Evolutionary conservation across 495 filamentous ascomycete species (phyloP).

Genomic region (Thozetella sp.): DNA sequence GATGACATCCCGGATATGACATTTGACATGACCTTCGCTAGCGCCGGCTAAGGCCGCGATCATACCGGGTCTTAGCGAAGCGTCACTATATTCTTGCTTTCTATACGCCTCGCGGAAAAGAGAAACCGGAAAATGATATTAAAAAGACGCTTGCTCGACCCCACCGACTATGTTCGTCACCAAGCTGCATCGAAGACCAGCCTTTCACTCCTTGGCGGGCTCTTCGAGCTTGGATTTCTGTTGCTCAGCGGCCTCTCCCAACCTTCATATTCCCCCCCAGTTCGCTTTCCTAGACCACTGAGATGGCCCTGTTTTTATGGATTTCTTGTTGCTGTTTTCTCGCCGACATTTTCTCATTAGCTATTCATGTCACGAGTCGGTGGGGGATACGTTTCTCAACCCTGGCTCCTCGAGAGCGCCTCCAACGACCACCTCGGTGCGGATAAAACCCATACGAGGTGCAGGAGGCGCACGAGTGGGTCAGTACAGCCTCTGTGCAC

Average conservation of each 20-base stretch:
- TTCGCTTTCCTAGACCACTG: neutral
- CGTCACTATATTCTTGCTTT: no score
- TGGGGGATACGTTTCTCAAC: constrained; percentile 3
- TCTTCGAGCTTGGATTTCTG: neutral
- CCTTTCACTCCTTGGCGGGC: no score
- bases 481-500: neutral
- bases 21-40: constrained; percentile 28
- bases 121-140: no score
- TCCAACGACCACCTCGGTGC: neutral
- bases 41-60: neutral
- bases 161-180: neutral
- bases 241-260: neutral
- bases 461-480: neutral
- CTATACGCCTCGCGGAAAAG: neutral
- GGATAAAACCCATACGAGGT: constrained; percentile 1
- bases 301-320: neutral
- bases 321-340: neutral
- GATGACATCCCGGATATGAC: constrained; percentile 25
- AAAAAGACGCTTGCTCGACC: neutral
- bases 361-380: neutral
- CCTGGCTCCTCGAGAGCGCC: neutral
- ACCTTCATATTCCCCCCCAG: neutral
- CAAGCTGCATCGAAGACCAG: neutral
- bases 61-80: no score
- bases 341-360: neutral